Base-by-base conservation (phyloP, 1,284 basidiomycete genomes). In the Violaceomyces palustris region DNA sequence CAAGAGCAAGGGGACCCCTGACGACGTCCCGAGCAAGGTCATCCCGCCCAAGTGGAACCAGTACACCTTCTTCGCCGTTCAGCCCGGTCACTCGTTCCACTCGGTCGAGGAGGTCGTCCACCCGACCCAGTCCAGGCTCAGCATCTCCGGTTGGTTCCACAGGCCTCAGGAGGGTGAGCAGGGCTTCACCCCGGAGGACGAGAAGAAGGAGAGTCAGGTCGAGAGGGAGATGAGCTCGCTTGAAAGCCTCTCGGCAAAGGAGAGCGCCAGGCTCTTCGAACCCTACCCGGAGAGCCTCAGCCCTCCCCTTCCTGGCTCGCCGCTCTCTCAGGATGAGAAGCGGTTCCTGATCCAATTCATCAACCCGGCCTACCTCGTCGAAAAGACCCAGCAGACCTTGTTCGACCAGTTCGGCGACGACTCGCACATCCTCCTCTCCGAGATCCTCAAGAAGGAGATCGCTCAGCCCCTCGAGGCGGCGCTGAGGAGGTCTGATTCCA, bases 131-230 rank as follows among this genome's bases (percentile, higher is more conserved):
- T 51, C 47, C 14, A 42, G 70, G 3, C 76, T 97, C 52, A 90
- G 88, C 66, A 87, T 98, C 62, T 91, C 87, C 57, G 93, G 93
- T 6, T 98, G 93, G 91, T 78, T 67, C 78, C 93, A 98, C 74
- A 83, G 85, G 15, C 85, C 88, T 0, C 84, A 93, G 68, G 83
- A 86, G 55, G 90, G 87, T 15, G 93, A 98, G 74, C 85, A 89
- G 37, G 91, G 88, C 0, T 90, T 87, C 70, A 79, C 83, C 41
- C 75, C 74, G 47, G 59, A 75, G 53, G 67, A 76, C 71, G 78
- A 75, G 83, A 90, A 60, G 34, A 50, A 54, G 23, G 70, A 73
- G 45, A 55, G 58, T 12, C 41, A 56, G 28, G 60, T 62, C 7
- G 63, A 65, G 30, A 62, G 50, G 39, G 58, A 69, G 37, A 58